Evolutionary conservation across 495 filamentous ascomycete genomes (phyloP), one percentile per base, ranked within the genome.

Genomic region (Annulohypoxylon nitens): DNA sequence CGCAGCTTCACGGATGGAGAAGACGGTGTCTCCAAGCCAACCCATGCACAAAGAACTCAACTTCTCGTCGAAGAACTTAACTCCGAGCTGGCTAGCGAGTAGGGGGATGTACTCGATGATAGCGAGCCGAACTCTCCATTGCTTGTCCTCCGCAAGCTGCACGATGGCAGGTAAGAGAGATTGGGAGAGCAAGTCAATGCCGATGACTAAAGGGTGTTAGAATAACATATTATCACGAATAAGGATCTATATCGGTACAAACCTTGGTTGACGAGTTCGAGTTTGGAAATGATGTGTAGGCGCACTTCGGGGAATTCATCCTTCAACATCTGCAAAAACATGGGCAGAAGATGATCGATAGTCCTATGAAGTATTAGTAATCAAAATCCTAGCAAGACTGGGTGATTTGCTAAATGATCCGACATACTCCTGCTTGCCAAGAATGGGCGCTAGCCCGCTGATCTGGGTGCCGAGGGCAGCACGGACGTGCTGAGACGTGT

Each of bases 261-360:
- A 94, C 94, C 94, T 84, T 98, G 94, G 82, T 99, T 99, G 67
- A 99, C 97, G 62, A 95, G 87, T 81, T 99, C 96, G 55, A 99
- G 88, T 83, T 98, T 99, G 2, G 95, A 98, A 78, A 99, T 99
- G 78, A 99, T 99, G 82, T 98, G 97, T 43, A 99, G 87, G 45
- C 96, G 91, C 61, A 99, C 96, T 78, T 98, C 97, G 36, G 96
- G 96, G 82, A 97, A 98, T 76, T 99, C 96, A 79, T 99, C 96
- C 84, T 99, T 99, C 57, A 99, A 90, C 96, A 99, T 99, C 78
- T 97, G 93, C 41, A 98, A 87, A 83, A 99, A 99, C 97, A 99
- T 99, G 41, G 96, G 96, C 45, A 99, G 89, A 67, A 99, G 92
- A 76, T 98, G 96, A 64, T 94, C 89, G 70, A 97, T 98, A 41